phyloP scores from a whole-genome alignment of 2,329 filamentous ascomycete genomes.

The Sporothrix globosa region DNA sequence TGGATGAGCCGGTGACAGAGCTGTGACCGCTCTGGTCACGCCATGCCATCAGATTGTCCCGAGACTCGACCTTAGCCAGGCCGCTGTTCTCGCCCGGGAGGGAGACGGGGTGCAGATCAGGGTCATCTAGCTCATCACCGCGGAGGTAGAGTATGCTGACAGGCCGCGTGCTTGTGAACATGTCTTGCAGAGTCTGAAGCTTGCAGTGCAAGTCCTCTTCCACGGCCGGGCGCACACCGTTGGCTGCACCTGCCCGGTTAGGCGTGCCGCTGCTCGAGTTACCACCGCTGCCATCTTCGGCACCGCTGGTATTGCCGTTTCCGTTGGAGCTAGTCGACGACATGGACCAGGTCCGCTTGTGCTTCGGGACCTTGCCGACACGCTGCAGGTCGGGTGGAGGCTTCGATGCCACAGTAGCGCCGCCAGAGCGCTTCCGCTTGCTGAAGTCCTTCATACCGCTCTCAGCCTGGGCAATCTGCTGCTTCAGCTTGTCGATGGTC shows the following conservation, averaged over 20 bases:
- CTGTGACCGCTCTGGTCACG: conserved; percentile 57
- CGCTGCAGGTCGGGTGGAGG: conserved; percentile 52
- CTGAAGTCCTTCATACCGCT: conserved; percentile 68
- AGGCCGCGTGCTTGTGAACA: conserved; percentile 83
- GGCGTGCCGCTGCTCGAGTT: conserved; percentile 24
- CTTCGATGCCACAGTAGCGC: conserved; percentile 40
- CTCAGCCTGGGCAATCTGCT: conserved; percentile 82
- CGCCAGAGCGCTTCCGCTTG: conserved; percentile 63
- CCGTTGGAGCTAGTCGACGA: conserved; percentile 72
- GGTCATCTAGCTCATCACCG: conserved; percentile 77
- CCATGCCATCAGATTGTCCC: conserved; percentile 54
- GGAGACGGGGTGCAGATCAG: conserved; percentile 75
- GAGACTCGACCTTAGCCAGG: conserved; percentile 56
- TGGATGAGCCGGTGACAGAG: conserved; percentile 62
- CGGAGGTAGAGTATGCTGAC: conserved; percentile 77
- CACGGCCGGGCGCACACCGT: conserved; percentile 52
- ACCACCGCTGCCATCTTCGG: conserved; percentile 19
- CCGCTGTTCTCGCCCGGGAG: conserved; percentile 70
- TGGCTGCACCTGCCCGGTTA: background rate
- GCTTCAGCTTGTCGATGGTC: conserved; percentile 92
- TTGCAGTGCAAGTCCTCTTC: conserved; percentile 81
- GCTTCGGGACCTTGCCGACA: conserved; percentile 82
- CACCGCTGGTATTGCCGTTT: conserved; percentile 41
- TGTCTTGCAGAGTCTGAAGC: conserved; percentile 76
- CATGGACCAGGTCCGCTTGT: conserved; percentile 95